Evolutionary conservation across 495 filamentous ascomycete species (phyloP).

Genomic region (Penicillium lagena): DNA sequence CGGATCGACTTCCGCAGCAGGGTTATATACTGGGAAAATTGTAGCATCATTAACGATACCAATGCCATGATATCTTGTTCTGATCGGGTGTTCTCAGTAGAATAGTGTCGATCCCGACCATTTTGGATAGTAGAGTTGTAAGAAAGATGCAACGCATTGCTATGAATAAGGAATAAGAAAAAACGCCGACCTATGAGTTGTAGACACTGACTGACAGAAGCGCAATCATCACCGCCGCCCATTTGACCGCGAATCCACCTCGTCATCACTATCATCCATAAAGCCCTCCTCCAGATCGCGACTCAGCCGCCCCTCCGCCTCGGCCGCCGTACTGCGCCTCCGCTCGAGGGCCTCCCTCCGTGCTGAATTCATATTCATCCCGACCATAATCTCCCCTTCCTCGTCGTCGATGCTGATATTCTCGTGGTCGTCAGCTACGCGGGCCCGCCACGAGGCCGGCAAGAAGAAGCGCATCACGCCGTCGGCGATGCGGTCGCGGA

Average conservation of each 20-base stretch:
- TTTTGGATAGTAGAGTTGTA: background rate
- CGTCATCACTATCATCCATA: constrained; percentile 76
- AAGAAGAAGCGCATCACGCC: constrained; percentile 48
- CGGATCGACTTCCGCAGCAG: too few relatives aligned
- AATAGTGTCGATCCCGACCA: too few relatives aligned
- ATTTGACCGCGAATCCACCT: constrained; percentile 14
- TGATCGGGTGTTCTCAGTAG: too few relatives aligned
- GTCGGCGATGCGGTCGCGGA: constrained; percentile 56
- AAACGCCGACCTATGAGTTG: background rate
- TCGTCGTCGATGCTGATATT: constrained; percentile 60
- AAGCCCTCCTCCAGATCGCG: constrained; percentile 81
- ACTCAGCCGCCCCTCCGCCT: constrained; percentile 57
- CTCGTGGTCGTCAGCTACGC: constrained; percentile 46
- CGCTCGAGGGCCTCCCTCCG: constrained; percentile 44
- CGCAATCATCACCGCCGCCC: constrained; percentile 1
- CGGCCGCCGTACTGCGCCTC: constrained; percentile 32
- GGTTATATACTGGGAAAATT: background rate
- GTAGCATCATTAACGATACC: constrained; percentile 21
- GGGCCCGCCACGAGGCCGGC: constrained; percentile 47
- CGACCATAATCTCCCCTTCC: constrained; percentile 58
- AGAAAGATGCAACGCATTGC: background rate
- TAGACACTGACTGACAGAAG: background rate
- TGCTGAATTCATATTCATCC: constrained; percentile 46
- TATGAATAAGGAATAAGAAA: too few relatives aligned
- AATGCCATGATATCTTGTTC: constrained; percentile 18